Evolutionary conservation across 108 stramenopile genomes (phyloP).

Genomic region (Nitzschia sp.): DNA sequence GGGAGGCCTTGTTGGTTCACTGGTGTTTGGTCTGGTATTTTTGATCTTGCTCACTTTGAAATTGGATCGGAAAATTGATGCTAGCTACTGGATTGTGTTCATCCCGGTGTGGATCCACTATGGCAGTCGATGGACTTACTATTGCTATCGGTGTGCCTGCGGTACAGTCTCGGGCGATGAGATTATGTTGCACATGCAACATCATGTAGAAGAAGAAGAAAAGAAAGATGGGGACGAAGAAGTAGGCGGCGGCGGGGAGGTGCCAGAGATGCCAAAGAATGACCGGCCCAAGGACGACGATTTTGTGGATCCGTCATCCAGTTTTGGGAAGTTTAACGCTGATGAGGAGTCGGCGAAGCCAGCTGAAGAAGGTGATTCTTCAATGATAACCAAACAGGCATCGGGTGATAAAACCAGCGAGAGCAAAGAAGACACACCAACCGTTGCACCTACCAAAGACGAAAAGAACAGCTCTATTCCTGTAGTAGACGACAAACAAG

Average conservation of each 20-base stretch:
- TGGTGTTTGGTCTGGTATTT: slow-evolving; percentile 58
- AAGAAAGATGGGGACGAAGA: slow-evolving; percentile 26
- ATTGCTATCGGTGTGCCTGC: slow-evolving; percentile 54
- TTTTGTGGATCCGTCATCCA: not conserved
- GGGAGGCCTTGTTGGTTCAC: slow-evolving; percentile 34
- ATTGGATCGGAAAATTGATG: slow-evolving; percentile 52
- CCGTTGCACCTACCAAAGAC: slow-evolving; percentile 1
- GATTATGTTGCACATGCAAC: slow-evolving; percentile 49
- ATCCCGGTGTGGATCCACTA: slow-evolving; percentile 69
- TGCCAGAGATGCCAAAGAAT: not conserved
- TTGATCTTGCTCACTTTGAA: slow-evolving; percentile 65
- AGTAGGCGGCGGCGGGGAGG: not conserved
- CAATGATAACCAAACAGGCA: not conserved
- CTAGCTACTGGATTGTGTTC: slow-evolving; percentile 72
- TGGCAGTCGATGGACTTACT: slow-evolving; percentile 38
- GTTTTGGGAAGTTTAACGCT: not conserved
- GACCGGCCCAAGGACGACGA: slow-evolving; percentile 1
- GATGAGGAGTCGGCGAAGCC: not conserved
- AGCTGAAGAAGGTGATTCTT: not conserved
- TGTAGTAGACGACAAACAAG: slow-evolving; percentile 6
- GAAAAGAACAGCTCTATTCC: not conserved
- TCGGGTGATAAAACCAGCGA: slow-evolving; percentile 1
- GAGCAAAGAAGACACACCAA: slow-evolving; percentile 9
- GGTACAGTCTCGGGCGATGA: slow-evolving; percentile 44
- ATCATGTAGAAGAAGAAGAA: slow-evolving; percentile 32